Conservation (phyloP, 2,329 filamentous ascomycete species). For the Pseudogymnoascus sp. region DNA sequence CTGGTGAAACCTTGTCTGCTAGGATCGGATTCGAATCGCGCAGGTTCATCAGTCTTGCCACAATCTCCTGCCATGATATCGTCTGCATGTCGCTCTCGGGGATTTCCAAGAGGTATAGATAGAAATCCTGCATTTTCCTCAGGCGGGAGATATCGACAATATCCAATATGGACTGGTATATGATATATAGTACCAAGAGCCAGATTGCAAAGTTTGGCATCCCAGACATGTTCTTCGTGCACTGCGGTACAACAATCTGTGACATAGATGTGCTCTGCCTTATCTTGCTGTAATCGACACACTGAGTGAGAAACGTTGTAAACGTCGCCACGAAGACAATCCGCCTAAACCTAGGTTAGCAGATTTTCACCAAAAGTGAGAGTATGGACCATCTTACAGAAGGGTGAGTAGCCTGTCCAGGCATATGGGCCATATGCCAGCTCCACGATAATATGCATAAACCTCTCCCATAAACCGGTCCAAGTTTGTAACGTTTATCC, state of each 20-base stretch:
- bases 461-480: constrained; percentile 63
- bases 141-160: constrained; percentile 51
- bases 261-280: constrained; percentile 41
- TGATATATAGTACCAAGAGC: constrained; percentile 58
- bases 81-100: constrained; percentile 65
- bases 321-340: constrained; percentile 61
- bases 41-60: constrained; percentile 61
- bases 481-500: constrained; percentile 63
- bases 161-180: constrained; percentile 50
- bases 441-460: constrained; percentile 59
- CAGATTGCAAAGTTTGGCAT: constrained; percentile 39
- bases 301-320: constrained; percentile 59
- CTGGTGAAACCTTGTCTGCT: constrained; percentile 50
- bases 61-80: constrained; percentile 65
- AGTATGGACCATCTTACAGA: constrained; percentile 35
- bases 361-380: not conserved
- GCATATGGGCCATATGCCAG: constrained; percentile 62
- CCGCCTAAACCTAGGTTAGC: constrained; percentile 36
- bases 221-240: constrained; percentile 35
- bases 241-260: constrained; percentile 53
- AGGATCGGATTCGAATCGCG: constrained; percentile 61
- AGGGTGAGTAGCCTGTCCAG: constrained; percentile 49
- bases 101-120: constrained; percentile 57
- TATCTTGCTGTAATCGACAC: constrained; percentile 57
- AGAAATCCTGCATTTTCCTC: constrained; percentile 61